Base-by-base conservation (phyloP, 176 grass and related monocot species). In the Avena insularis region DNA sequence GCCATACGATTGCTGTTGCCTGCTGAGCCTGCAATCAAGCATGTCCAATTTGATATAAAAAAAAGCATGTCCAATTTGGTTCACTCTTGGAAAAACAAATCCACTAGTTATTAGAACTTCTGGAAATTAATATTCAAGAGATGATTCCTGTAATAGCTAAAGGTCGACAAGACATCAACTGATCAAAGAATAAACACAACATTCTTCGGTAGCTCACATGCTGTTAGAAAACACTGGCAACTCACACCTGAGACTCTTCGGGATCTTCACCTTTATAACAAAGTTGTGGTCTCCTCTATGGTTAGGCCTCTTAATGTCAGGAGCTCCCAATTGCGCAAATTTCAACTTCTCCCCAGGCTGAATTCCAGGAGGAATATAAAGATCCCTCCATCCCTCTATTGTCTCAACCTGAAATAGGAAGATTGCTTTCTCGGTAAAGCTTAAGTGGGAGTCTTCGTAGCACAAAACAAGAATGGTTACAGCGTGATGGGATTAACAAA, bases 291-390 rank as follows among this genome's bases (percentile, higher is more conserved):
- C 93, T 60, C 96, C 96, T 83, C 88, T 89, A 58, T 81, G 61
- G 11, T 89, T 86, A 90, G 91, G 90, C 66, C 75, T 95, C 71
- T 84, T 94, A 73, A 93, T 85, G 77, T 98, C 88, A 31, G 91
- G 93, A 79, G 82, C 88, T 90, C 96, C 96, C 27, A 77, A 27
- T 51, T 35, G 83, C 65, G 4, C 12, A 82, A 95, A 79, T 71
- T 98, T 93, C 51, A 98, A 66, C 40, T 36, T 84, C n/a, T 95
- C 92, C 82, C 93, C 92, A 75, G 96, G 93, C 86, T 95, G 96
- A 72, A 90, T 95, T 63, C 96, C 93, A 92, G 92, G 86, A 51
- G 92, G 92, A 74, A 98, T 91, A 79, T 58, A 65, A 82, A 98
- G 90, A 81, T 98, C 91, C 88, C 61, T 93, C 73, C 86, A 80